Base-by-base conservation (phyloP, 1,139 yeast species). In the Meyerozyma carpophila region DNA sequence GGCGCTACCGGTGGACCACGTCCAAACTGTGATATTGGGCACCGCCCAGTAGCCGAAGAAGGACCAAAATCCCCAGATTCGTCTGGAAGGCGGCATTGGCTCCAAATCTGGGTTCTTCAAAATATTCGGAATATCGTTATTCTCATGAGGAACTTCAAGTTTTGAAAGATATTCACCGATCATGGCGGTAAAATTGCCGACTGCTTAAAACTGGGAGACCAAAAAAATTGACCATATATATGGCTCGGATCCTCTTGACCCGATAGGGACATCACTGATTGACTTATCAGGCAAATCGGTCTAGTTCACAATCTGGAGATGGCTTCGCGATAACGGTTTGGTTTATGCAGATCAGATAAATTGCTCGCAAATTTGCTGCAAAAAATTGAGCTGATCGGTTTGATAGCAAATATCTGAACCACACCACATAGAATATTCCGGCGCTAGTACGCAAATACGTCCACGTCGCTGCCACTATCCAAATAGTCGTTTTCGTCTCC, bases 81-180 rank as follows among this genome's bases (percentile, higher is more conserved):
- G 42, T 40, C 61, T 40, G 10, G 45, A 37, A 6, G 58, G 55
- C 9, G 59, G 59, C 47, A 57, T 46, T 2, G 61, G 61, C 13
- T 47, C 50, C 20, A 57, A 45, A 43, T 57, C 61, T 11, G 43
- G 39, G 39, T 51, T 52, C 20, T 31, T 31, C 5, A 31, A 31
- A 31, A 31, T 31, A 6, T 31, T 31, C 14, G 34, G 34, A 2
- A 31, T 13, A 13, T 31, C 34, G 9, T 31, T 31, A 13, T 13
- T 31, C 21, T 31, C 34, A 31, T 31, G 34, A n/a, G 34, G 34
- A 13, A 31, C 34, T 31, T 31, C 34, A 2, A 31, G 34, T 13
- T 31, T 31, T 14, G 34, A 3, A 14, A 31, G 34, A 13, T 31
- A 31, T n/a, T 31, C 34, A 31, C 20, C 10, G 6, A 31, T n/a